Evolutionary conservation across 331 rosid genomes (phyloP), one percentile per base, ranked within the genome.

Genomic region (Telfairia occidentalis): DNA sequence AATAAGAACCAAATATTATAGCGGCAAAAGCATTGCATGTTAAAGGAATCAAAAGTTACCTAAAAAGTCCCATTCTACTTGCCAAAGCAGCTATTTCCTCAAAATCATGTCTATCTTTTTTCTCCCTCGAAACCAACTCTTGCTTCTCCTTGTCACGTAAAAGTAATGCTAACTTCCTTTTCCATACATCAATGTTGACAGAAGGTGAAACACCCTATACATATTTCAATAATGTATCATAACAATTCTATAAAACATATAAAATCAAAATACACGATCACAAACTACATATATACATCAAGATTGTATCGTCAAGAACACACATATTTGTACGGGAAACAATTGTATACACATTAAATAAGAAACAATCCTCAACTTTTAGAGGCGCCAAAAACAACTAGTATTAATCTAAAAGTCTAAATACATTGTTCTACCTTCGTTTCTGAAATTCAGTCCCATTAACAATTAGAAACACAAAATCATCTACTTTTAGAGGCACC

Each of bases 61-160:
- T 88, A 79, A 86, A 81, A 76, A 95, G 77, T 19, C 99, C 97
- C 97, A 95, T 87, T 80, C 86, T 82, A 80, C 78, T 87, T 15
- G 97, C 97, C 79, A 87, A 81, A 71, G 75, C 81, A 12, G 97
- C 88, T 74, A 92, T 84, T 59, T 85, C 79, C 7, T 88, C 97
- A 73, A 90, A 95, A 76, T 87, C 93, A 76, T 85, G 89, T 79
- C 97, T 85, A 82, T 92, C 96, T 57, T 82, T 95, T 84, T 81
- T 95, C 88, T 92, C 96, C 87, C 96, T 85, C 8, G 96, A 83
- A 80, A 90, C 74, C 73, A 95, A 77, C 76, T 95, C 99, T 53
- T 85, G 96, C 83, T 82, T 90, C 77, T 73, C 82, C 85, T 85
- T 83, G 82, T 87, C 97, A n/a, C 70, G 82, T 40, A 84, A 87